Evolutionary conservation across 768 basidiomycete species (phyloP), one percentile per base, ranked within the genome.

Genomic region (Paxillus ammoniavirescens): DNA sequence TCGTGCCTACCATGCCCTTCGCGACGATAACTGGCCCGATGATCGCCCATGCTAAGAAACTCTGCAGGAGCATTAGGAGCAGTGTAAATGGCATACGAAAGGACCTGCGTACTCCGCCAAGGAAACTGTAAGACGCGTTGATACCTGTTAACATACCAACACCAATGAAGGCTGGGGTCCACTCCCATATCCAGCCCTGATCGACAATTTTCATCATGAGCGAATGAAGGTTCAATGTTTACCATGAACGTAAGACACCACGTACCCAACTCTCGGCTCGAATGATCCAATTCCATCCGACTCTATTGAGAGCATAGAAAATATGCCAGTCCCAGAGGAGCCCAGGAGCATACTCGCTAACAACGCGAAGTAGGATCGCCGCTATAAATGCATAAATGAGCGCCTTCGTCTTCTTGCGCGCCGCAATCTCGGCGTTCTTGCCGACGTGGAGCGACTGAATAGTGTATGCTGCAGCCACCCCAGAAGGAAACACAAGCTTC

Each of bases 401-500:
- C 8, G 73, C 76, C 42, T 80, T 67, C 2, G 82, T 75, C 71
- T 85, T 86, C 66, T 82, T 81, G 61, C 68, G 75, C 21, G 83
- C 83, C 4, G 73, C 75, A 23, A 68, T 64, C 13, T 80, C 80
- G 31, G 81, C 83, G 21, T 72, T 68, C 48, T 68, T 72, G 14
- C 78, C 78, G 33, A 76, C 74, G 55, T 86, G 86, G 28, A 84
- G 68, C 8, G 82, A 82, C 35, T 77, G 82, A 58, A 86, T 84
- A 30, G 82, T 83, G 58, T 78, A 83, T 8, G 83, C 85, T 36
- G 84, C 83, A 15, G 84, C 86, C 53, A 86, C 80, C 23, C 81
- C 82, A 1, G 83, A 83, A 0, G 82, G 83, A 73, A 86, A 85
- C 13, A 80, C 80, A 14, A 84, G 67, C 64, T 83, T 83, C 65